Base-by-base conservation (phyloP, 2,329 filamentous ascomycete genomes). In the Arthrobotrys iridis region DNA sequence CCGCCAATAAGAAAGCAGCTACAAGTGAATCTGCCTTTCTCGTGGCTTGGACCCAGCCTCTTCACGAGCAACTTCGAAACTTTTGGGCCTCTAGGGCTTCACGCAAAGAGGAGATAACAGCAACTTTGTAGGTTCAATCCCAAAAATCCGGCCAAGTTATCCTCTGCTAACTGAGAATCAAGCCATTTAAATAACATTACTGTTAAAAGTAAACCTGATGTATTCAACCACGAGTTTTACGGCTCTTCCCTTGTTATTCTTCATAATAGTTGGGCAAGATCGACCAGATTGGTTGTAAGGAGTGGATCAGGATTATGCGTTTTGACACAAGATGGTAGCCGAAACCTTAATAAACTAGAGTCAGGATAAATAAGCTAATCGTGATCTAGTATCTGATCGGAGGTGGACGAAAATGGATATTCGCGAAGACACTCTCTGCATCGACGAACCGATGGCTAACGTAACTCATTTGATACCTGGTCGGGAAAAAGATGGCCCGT, bases 291-390 rank as follows among this genome's bases (percentile, higher is more conserved):
- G 43, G 58, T 68, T 22, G 57, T 68, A 0, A 48, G 71, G 35
- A 68, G 63, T 18, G 37, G 22, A 8, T 64, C 71, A 4, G 71
- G 71, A 3, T 26, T 60, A 22, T 75, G 71, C 4, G 63, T 75
- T 28, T 22, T 75, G 24, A 68, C 71, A 11, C 71, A 75, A 30
- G 58, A 75, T 59, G 71, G 71, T 75, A n/a, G n/a, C n/a, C n/a
- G n/a, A n/a, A n/a, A n/a, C n/a, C n/a, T n/a, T n/a, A n/a, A 59
- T 43, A 43, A 40, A 41, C 11, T 40, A n/a, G 41, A 43, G n/a
- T 13, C 1, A 35, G 6, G 28, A 55, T 24, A 6, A n/a, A 64
- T 45, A 11, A 30, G 3, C 52, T 62, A 30, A 52, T 13, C n/a
- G 3, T 10, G 24, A n/a, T 28, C 10, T 45, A 75, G 71, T 75